Evolutionary conservation across 1,284 basidiomycete species (phyloP).

Genomic region (Cryptococcus sp.): DNA sequence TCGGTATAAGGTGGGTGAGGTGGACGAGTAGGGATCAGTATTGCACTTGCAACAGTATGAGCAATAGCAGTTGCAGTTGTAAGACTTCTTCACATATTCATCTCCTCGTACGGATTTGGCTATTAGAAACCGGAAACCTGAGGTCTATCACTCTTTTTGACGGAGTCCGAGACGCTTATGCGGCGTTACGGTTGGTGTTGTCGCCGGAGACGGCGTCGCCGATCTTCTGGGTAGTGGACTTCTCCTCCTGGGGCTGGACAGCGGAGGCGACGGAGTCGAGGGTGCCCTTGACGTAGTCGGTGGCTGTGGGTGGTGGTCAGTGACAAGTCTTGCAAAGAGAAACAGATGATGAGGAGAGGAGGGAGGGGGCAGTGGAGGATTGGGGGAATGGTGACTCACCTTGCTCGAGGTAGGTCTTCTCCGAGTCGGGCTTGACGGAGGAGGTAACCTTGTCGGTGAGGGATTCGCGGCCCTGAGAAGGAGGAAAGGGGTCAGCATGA

Average conservation of each 20-base stretch:
- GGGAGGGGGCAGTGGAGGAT: no score
- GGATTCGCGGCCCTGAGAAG: constrained; percentile 42
- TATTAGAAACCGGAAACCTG: neutral
- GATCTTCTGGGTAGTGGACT: constrained; percentile 50
- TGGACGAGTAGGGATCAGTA: no score
- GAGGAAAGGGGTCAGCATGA: neutral
- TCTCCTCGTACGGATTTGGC: neutral
- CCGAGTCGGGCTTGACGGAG: constrained; percentile 50
- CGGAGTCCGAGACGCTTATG: neutral
- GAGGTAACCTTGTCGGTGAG: constrained; percentile 47
- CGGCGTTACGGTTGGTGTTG: constrained; percentile 17
- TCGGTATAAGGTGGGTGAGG: no score
- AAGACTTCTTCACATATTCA: constrained; percentile 1
- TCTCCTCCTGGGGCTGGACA: constrained; percentile 44
- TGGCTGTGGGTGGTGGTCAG: constrained; percentile 13
- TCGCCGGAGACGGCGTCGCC: constrained; percentile 39
- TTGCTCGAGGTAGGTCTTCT: constrained; percentile 26
- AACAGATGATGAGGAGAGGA: no score
- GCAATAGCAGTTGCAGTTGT: neutral
- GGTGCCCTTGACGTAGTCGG: constrained; percentile 44
- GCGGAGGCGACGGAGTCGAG: constrained; percentile 47
- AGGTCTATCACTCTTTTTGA: no score
- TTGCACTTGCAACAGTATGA: neutral
- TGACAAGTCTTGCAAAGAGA: neutral
- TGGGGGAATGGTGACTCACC: no score